Base-by-base conservation (phyloP, 257 asterid genomes). In the Penstemon newberryi region DNA sequence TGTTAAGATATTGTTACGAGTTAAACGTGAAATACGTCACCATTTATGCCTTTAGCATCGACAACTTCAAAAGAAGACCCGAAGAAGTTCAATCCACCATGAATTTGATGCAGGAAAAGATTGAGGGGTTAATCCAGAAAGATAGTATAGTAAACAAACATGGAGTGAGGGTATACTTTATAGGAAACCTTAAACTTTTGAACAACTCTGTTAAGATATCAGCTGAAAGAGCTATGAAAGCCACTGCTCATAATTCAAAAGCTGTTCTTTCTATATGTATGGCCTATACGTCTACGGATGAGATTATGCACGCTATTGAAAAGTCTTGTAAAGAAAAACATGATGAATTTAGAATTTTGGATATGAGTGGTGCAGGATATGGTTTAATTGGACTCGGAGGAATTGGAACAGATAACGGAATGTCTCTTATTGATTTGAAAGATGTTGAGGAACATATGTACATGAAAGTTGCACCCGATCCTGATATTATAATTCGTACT, bases 281-380 rank as follows among this genome's bases (percentile, higher is more conserved):
- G n/a, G 96, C 96, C 42, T 91, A 91, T 67, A 82, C 97, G n/a
- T 88, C 97, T 9, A 82, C 88, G 3, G 95, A 91, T 50, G 97
- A 88, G 80, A 86, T 86, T 33, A 70, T 72, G 40, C 87, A 86
- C 71, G 88, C 89, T 7, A 82, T 86, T 64, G 81, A 90, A 68
- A 81, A 77, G 73, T 65, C 81, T 47, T 84, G 92, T 67, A 63
- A 15, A 65, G 87, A 80, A 40, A 86, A 73, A 77, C 4, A 45
- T 65, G 79, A 78, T 19, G 84, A 73, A 18, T 57, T 73, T 49
- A 65, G 78, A 44, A 72, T 5, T 42, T 8, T 13, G 13, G 54
- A 71, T 18, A 19, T 15, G 41, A 60, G 79, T 56, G 71, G 70
- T 1, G 73, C 75, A 4, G 76, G 75, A 55, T 61, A 65, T 46